Evolutionary conservation across 1,284 basidiomycete species (phyloP).

Genomic region (Ustilago esculenta): DNA sequence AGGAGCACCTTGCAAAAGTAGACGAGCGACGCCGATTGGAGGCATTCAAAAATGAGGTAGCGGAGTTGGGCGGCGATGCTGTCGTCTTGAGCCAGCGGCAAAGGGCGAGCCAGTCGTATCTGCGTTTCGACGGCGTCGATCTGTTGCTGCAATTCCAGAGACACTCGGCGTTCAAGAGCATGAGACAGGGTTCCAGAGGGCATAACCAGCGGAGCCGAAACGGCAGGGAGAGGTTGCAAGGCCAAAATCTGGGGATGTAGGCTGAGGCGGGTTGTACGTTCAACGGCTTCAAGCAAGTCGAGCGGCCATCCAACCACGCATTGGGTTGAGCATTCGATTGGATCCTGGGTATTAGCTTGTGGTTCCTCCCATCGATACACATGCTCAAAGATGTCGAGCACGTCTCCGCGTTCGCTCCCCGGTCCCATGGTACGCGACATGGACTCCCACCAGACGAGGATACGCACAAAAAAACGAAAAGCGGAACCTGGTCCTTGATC

Average conservation of each 20-base stretch:
- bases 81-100: constrained; percentile 18
- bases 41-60: constrained; percentile 28
- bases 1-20: constrained; percentile 18
- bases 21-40: constrained; percentile 19
- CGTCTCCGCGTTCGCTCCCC: constrained; percentile 10
- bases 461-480: constrained; percentile 24
- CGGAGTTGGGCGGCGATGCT: constrained; percentile 27
- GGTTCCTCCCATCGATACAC: constrained; percentile 21
- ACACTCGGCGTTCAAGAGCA: constrained; percentile 6
- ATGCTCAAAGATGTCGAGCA: constrained; percentile 7
- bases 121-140: constrained; percentile 17
- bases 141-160: constrained; percentile 11
- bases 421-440: constrained; percentile 28
- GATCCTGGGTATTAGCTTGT: background rate
- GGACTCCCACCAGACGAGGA: constrained; percentile 33
- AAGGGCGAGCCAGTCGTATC: constrained; percentile 15
- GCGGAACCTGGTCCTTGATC: constrained; percentile 21
- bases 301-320: constrained; percentile 33
- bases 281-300: constrained; percentile 29
- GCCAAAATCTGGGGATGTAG: background rate
- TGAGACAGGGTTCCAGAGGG: constrained; percentile 10
- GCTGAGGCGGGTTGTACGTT: constrained; percentile 9
- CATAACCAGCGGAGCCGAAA: constrained; percentile 9
- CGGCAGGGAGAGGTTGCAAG: background rate
- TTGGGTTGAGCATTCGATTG: constrained; percentile 15